A percentile compares a stretch with the other conserved stretches of the same genome.
Evolutionary conservation across 2,329 filamentous ascomycete genomes (phyloP).

Genomic region (Daldinia eschscholtzii): DNA sequence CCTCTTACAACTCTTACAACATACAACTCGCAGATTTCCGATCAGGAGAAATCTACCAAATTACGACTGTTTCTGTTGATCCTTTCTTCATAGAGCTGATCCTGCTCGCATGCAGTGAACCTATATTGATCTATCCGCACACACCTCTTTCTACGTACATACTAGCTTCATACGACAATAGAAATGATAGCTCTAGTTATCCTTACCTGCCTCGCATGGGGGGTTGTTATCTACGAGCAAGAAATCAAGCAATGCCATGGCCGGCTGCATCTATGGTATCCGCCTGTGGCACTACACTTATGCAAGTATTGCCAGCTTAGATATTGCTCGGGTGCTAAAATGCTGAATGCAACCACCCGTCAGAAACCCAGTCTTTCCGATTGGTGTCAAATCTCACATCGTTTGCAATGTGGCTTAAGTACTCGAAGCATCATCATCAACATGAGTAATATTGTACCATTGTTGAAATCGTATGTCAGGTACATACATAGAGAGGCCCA

Average conservation of each 20-base stretch:
- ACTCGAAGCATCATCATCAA: conserved; percentile 13
- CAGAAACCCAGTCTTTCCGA: conserved; percentile 26
- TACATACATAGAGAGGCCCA: conserved; percentile 22
- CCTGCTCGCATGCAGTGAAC: conserved; percentile 32
- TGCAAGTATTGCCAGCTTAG: conserved; percentile 4
- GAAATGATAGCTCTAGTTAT: conserved; percentile 18
- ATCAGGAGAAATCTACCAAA: conserved; percentile 44
- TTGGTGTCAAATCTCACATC: conserved; percentile 24
- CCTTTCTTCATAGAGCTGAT: conserved; percentile 30
- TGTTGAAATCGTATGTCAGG: conserved; percentile 28
- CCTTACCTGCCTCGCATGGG: conserved; percentile 27
- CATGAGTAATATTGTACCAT: conserved; percentile 17
- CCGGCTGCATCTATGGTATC: conserved; percentile 20
- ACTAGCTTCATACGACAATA: neutral
- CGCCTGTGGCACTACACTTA: conserved; percentile 15
- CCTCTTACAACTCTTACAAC: conserved; percentile 10
- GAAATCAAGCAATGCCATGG: conserved; percentile 28
- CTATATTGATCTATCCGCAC: conserved; percentile 16
- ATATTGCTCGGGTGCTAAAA: conserved; percentile 26
- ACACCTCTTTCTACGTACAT: conserved; percentile 14
- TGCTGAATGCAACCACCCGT: conserved; percentile 19
- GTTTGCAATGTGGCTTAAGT: conserved; percentile 39
- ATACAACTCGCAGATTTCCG: conserved; percentile 9
- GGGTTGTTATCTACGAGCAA: conserved; percentile 15
- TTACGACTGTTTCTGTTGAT: conserved; percentile 31